Evolutionary conservation across 306 rosid genomes (phyloP), one percentile per base, ranked within the genome.

Genomic region (Calophaca sinica): DNA sequence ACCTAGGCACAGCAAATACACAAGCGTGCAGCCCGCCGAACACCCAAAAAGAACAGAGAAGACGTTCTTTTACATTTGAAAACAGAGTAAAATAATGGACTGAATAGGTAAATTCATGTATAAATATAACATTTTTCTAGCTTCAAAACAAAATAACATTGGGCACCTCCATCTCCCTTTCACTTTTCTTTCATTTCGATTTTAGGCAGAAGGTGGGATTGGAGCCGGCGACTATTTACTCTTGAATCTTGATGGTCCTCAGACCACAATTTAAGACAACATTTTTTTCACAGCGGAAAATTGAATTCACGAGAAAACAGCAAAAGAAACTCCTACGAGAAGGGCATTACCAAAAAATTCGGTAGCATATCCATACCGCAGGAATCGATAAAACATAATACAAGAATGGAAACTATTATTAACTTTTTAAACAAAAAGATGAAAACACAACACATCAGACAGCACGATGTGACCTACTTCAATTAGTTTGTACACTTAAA

Each of bases 401-500:
- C 71, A 69, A 42, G 60, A 57, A 35, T 31, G 68, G 50, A 60
- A 60, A 61, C 68, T 14, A 49, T 1, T 20, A 53, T 13, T 36
- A 58, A 13, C 2, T 13, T 67, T 32, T 61, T 68, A 33, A 69
- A 68, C 11, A 35, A 75, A 75, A 51, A 54, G 52, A 74, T 61
- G 68, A 12, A 63, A 62, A 12, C 74, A 82, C 50, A 38, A 53
- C 64, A 61, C 77, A 61, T 36, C 32, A 58, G 49, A 73, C 70
- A 53, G 73, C 66, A 68, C 72, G 50, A 53, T 45, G 38, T 35
- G 41, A 58, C 57, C 77, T 73, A 68, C 36, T 73, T 61, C 80
- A 67, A 68, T 76, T 60, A 20, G 73, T 70, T 75, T 74, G 70
- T 78, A 75, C 60, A 69, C 75, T 55, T 65, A 45, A 70, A 67